Base-by-base conservation (phyloP, 2,329 filamentous ascomycete genomes). In the Trichoderma atroviride region DNA sequence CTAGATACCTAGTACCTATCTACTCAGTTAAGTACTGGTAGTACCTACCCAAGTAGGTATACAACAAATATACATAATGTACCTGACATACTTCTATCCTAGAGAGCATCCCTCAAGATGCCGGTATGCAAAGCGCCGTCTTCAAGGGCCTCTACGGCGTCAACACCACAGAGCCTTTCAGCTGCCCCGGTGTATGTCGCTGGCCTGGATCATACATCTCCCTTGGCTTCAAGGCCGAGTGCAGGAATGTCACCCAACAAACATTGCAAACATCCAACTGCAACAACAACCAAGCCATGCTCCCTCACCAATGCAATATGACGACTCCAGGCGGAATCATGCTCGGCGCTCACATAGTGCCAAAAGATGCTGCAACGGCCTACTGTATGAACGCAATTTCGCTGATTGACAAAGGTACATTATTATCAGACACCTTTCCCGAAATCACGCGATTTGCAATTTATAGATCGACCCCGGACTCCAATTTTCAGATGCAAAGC, bases 351-450 rank as follows among this genome's bases (percentile, higher is more conserved):
- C 37, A 5, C 37, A 16, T 16, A 5, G 1, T 19, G 5, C 31
- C 9, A 33, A 33, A 1, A 6, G 5, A 2, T 33, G 31, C 1
- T 1, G 9, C 33, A 19, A 43, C 37, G 37, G 2, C 37, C 16
- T 43, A 43, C 37, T 43, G 19, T 16, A 43, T 43, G 37, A 43
- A 43, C 16, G 6, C 37, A 19, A 2, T 5, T 7, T 19, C 37
- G 37, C 35, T 37, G 35, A 1, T 37, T 1, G 3, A 14, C 13
- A 5, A 16, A 1, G 1, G 0, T 5, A 13, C 13, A 3, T 5
- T 16, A 3, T 14, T 37, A 4, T 13, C 4, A 37, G 35, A 37
- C 14, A 37, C 16, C 37, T 43, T 43, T 43, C 37, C 37, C 37
- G 37, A 43, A 43, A 43, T 43, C 37, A 19, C 5, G 37, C 37